Percentiles rank a stretch among this genome's conserved stretches.
Conservation (phyloP, 2,329 filamentous ascomycete genomes). For the Penicillium decumbens region DNA sequence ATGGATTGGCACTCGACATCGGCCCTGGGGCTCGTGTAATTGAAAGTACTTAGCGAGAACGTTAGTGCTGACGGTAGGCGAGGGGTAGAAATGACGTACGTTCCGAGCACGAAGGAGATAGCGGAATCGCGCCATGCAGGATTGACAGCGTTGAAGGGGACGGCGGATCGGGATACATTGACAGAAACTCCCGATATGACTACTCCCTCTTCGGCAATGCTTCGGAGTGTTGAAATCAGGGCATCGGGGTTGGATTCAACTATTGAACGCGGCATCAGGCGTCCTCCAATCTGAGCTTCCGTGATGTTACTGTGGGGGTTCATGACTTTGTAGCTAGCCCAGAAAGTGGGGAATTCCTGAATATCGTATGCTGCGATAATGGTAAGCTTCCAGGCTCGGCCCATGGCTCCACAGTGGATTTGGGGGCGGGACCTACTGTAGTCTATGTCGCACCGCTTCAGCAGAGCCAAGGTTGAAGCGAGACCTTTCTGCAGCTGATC, state of each 20-base stretch:
- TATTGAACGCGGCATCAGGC: constrained; percentile 15
- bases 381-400: background rate
- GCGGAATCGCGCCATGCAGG: constrained; percentile 12
- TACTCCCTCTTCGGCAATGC: constrained; percentile 3
- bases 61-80: background rate
- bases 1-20: background rate
- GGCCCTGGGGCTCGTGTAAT: constrained; percentile 1
- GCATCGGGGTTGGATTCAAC: constrained; percentile 4
- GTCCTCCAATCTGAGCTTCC: constrained; percentile 15
- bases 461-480: background rate
- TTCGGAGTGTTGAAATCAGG: constrained; percentile 1
- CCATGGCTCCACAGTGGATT: background rate
- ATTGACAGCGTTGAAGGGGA: constrained; percentile 12
- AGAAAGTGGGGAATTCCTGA: constrained; percentile 37
- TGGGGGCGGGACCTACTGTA: constrained; percentile 3
- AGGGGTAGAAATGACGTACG: background rate
- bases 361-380: constrained; percentile 8
- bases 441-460: constrained; percentile 1
- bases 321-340: constrained; percentile 73
- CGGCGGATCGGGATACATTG: constrained; percentile 7
- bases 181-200: constrained; percentile 12
- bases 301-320: constrained; percentile 40
- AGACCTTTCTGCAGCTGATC: constrained; percentile 2
- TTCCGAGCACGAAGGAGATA: constrained; percentile 8
- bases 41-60: constrained; percentile 1